These are phyloP conservation scores for Ramaria sp. DNA, from an alignment of 768 basidiomycete genomes.

Conservation along the genomic window DNA sequence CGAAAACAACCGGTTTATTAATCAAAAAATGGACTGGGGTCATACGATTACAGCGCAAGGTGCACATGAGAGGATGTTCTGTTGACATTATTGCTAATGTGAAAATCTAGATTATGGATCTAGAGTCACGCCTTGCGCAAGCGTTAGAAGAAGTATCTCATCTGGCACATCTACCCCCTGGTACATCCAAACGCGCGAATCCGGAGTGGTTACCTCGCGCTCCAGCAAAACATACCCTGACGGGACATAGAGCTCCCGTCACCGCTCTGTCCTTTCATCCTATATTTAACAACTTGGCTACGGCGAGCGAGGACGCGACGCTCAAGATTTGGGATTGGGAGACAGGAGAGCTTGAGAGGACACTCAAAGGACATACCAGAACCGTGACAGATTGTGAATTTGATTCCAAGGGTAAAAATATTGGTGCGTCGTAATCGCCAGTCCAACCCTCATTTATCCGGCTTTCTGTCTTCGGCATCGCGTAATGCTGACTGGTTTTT, in stretches of 20 bases:
- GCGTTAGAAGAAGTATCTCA: conserved; percentile 66
- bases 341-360: conserved; percentile 85
- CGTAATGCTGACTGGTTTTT: neutral
- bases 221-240: conserved; percentile 65
- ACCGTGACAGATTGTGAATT: conserved; percentile 82
- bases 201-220: conserved; percentile 83
- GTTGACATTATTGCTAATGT: neutral
- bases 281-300: conserved; percentile 69
- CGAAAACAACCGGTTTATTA: conserved; percentile 75
- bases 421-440: conserved; percentile 39
- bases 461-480: neutral
- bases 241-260: conserved; percentile 70
- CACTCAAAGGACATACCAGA: conserved; percentile 87
- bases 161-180: conserved; percentile 23
- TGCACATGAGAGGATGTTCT: conserved; percentile 17
- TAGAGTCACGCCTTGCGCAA: conserved; percentile 68
- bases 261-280: conserved; percentile 82
- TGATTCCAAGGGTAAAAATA: conserved; percentile 71
- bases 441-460: conserved; percentile 12
- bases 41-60: conserved; percentile 93
- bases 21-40: conserved; percentile 99
- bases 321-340: conserved; percentile 98
- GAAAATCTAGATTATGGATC: conserved; percentile 74
- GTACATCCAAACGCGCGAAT: conserved; percentile 20
- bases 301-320: conserved; percentile 80